Base-by-base conservation (phyloP, 2,329 filamentous ascomycete species). In the Exophiala lecanii-corni region DNA sequence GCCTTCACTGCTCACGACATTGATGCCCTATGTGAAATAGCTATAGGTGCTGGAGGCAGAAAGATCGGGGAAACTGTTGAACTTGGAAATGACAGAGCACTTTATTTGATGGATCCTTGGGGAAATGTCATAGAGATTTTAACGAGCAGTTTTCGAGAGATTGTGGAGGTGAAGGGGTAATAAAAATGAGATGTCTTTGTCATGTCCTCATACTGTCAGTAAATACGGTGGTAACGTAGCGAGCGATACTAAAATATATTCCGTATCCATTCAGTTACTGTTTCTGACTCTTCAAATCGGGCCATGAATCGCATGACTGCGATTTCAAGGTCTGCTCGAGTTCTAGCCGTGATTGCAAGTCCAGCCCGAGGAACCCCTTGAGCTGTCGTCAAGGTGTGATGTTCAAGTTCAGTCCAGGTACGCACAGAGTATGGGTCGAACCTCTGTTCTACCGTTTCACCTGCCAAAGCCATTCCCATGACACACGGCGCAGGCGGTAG, bases 71-170 rank as follows among this genome's bases (percentile, higher is more conserved):
- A 41, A 12, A 4, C 43, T 19, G 37, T 45, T 5, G 26, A 10
- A 3, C n/a, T 45, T 5, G n/a, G 16, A 2, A 36, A 40, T 13
- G 35, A 44, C 4, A 19, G 7, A 15, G 43, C 37, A 15, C n/a
- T 28, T 4, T 45, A 45, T 18, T n/a, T 45, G 17, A 7, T 19
- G 10, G 43, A 45, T 32, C 43, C 43, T 5, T 45, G 43, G 43
- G 43, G 43, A 9, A 45, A 45, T 20, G 43, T 28, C 7, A 26
- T 45, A 4, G 43, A 45, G 26, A 15, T 45, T 18, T 36, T 10
- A 19, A 19, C 31, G 3, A 31, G 5, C 6, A 19, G 20, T 30
- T 40, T 40, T 33, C 3, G 13, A 23, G 9, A 16, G 9, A 13
- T 38, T 7, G 17, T 38, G 5, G 26, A 9, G 21, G 20, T 4